Base-by-base conservation (phyloP, 148 eudicot genomes). In the Rhododendron henanense region DNA sequence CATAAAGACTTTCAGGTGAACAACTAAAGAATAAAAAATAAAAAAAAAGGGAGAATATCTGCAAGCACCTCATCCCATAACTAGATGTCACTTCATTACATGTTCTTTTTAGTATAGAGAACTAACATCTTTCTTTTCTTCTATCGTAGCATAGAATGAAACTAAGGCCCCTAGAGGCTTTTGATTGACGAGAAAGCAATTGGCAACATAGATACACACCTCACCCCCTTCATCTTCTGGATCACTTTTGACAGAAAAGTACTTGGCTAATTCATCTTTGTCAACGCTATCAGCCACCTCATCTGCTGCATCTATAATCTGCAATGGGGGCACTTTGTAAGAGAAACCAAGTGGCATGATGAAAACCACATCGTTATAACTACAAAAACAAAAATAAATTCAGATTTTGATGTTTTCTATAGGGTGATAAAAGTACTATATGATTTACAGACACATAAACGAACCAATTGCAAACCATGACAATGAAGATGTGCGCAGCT, bases 141-240 rank as follows among this genome's bases (percentile, higher is more conserved):
- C 10, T 28, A 65, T 35, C 37, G 4, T 80, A 13, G 31, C 53
- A 80, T 51, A 25, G 31, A 63, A 79, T 50, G 48, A 67, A 50
- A 41, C 4, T 41, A 84, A 33, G 39, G 85, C 65, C 80, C 53
- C 69, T 47, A 13, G 35, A 67, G 69, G 79, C 51, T 45, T 63
- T 50, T 44, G 45, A n/a, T 19, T 6, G 23, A 47, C 6, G 23
- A 44, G 61, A 35, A 83, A 83, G 74, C 21, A 65, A 65, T 39
- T 1, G 75, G 59, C 45, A 83, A 71, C 65, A 79, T 48, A 79
- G 31, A 41, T 13, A 89, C 94, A 33, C 77, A 96, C 98, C 92
- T 97, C 99, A 86, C 92, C 91, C 81, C 88, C 98, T 25, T 97
- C 99, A 83, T 97, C 99, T 90, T 97, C 99, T 51, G 98, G 96